Percentiles rank a stretch among this genome's conserved stretches.
Evolutionary conservation across 768 basidiomycete genomes (phyloP).

Genomic region (Lactarius vividus): DNA sequence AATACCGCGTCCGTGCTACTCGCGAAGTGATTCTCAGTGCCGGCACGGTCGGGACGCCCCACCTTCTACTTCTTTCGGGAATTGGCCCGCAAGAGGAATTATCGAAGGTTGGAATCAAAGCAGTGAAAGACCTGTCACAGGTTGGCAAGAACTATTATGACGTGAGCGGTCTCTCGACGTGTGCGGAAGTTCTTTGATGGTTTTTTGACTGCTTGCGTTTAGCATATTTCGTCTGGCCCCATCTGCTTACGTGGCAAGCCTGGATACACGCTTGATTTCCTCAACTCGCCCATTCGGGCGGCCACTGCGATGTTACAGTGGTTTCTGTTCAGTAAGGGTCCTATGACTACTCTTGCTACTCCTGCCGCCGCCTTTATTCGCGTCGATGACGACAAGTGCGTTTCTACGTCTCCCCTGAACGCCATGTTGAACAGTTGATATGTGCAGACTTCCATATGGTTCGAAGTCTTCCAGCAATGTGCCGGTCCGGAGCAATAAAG

Average conservation of each 20-base stretch:
- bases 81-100: constrained; percentile 39
- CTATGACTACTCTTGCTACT: constrained; percentile 16
- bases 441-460: constrained; percentile 15
- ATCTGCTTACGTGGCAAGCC: constrained; percentile 20
- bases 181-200: not conserved
- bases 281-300: constrained; percentile 17
- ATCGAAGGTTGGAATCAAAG: constrained; percentile 33
- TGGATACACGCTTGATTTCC: constrained; percentile 25
- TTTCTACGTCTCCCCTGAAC: not conserved
- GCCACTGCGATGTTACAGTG: constrained; percentile 17
- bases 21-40: constrained; percentile 31
- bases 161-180: constrained; percentile 1
- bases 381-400: constrained; percentile 22
- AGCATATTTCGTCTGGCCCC: constrained; percentile 24
- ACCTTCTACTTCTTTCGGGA: constrained; percentile 43
- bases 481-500: constrained; percentile 10
- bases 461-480: constrained; percentile 14
- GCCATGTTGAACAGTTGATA: not conserved
- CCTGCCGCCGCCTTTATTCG: constrained; percentile 25
- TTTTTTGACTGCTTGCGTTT: not conserved
- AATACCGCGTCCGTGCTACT: constrained; percentile 17
- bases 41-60: constrained; percentile 35
- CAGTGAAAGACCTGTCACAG: constrained; percentile 20
- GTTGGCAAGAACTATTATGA: constrained; percentile 27
- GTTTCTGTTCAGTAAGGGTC: constrained; percentile 14